Percentiles rank a stretch among this genome's conserved stretches.
phyloP scores from a whole-genome alignment of 495 filamentous ascomycete species.

The Penicillium alfredii region DNA sequence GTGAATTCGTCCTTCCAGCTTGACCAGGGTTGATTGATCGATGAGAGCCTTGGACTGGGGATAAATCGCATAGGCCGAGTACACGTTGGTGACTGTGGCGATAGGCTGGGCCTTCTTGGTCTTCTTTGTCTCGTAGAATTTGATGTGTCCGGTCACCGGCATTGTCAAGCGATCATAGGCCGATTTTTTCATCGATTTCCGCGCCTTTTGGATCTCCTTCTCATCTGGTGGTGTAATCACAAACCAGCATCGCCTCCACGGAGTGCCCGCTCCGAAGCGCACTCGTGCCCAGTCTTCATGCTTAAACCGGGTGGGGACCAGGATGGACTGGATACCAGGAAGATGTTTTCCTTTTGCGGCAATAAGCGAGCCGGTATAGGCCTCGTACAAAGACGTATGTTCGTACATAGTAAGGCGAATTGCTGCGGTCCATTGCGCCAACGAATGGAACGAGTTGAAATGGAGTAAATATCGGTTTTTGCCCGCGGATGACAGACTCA shows the following conservation, averaged over 20 bases:
- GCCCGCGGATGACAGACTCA: constrained; percentile 91
- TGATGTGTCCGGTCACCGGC: constrained; percentile 76
- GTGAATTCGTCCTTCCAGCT: constrained; percentile 86
- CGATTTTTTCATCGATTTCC: constrained; percentile 81
- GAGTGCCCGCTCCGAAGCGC: constrained; percentile 90
- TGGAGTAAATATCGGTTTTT: constrained; percentile 93
- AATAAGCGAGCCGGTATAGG: constrained; percentile 92
- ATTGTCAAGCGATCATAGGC: constrained; percentile 68
- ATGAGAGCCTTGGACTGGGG: constrained; percentile 90
- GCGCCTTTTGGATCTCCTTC: constrained; percentile 77
- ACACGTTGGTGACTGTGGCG: constrained; percentile 84
- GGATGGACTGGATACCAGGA: constrained; percentile 80
- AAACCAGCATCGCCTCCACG: constrained; percentile 95
- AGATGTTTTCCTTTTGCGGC: constrained; percentile 86
- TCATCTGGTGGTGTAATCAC: constrained; percentile 88
- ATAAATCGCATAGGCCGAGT: constrained; percentile 91
- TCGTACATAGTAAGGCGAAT: constrained; percentile 95
- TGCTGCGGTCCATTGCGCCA: constrained; percentile 93
- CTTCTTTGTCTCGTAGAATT: constrained; percentile 92
- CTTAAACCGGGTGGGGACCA: constrained; percentile 68
- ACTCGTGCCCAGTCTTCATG: constrained; percentile 94
- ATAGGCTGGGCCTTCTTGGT: constrained; percentile 88
- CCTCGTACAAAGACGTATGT: constrained; percentile 86
- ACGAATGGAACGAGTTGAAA: constrained; percentile 89
- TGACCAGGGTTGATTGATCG: constrained; percentile 88